phyloP scores from a whole-genome alignment of 2,329 filamentous ascomycete species.

The Fusarium sp. region DNA sequence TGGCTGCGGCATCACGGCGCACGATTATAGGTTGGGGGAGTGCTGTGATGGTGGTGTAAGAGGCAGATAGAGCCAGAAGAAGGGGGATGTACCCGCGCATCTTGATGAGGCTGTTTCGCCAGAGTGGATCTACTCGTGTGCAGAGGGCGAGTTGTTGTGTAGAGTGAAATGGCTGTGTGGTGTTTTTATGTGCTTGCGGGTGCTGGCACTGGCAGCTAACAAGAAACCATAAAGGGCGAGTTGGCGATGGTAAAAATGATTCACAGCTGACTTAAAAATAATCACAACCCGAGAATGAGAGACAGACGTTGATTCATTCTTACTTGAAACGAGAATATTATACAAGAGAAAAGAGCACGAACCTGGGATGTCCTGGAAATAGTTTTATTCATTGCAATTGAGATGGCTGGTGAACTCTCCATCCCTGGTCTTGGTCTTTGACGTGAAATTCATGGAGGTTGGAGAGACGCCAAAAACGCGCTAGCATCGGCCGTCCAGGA shows the following conservation, averaged over 20 bases:
- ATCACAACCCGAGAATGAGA: conserved; percentile 8
- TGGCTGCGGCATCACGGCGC: conserved; percentile 45
- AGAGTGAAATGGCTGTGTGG: conserved; percentile 1
- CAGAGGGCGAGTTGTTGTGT: background rate
- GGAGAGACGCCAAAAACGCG: conserved; percentile 37
- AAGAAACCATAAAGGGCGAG: conserved; percentile 25
- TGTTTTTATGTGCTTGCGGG: conserved; percentile 19
- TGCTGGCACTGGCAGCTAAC: conserved; percentile 36
- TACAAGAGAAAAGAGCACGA: conserved; percentile 11
- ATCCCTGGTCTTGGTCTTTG: conserved; percentile 20
- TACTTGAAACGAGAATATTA: conserved; percentile 32
- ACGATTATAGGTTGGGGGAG: conserved; percentile 50
- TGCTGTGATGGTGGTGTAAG: conserved; percentile 47
- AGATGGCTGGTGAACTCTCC: conserved; percentile 47
- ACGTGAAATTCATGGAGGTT: conserved; percentile 48
- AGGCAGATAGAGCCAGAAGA: conserved; percentile 52
- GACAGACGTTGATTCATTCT: conserved; percentile 28
- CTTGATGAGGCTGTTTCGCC: conserved; percentile 39
- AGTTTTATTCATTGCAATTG: conserved; percentile 48
- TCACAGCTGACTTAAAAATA: conserved; percentile 18
- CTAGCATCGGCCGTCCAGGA: conserved; percentile 37
- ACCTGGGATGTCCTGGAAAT: conserved; percentile 30
- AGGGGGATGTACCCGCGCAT: conserved; percentile 54
- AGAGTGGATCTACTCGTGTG: background rate
- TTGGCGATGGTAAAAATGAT: conserved; percentile 16